These are phyloP conservation scores for Aurinia saxatilis DNA, from an alignment of 345 rosid species.

Conservation along the genomic window DNA sequence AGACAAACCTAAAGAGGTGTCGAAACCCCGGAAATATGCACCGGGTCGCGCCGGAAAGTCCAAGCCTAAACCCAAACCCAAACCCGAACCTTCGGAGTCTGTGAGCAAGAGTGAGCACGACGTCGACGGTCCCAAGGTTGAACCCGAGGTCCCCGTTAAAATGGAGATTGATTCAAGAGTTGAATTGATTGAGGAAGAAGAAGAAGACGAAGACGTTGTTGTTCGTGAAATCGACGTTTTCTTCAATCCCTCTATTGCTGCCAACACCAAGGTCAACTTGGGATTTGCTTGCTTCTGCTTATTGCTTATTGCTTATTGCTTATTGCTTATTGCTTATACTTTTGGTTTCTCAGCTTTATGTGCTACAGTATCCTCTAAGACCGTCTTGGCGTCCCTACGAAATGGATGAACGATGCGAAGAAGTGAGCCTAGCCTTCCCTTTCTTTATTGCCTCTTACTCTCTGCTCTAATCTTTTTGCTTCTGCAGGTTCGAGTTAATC, in stretches of 20 bases:
- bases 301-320: neutral
- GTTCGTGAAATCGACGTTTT: slow-evolving; percentile 84
- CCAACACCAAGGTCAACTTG: slow-evolving; percentile 39
- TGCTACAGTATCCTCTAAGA: slow-evolving; percentile 78
- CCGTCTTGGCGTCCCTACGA: slow-evolving; percentile 90
- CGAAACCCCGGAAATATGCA: slow-evolving; percentile 51
- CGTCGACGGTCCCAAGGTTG: slow-evolving; percentile 25
- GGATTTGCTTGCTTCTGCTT: neutral
- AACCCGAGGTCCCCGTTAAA: slow-evolving; percentile 26
- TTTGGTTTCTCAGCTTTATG: slow-evolving; percentile 55
- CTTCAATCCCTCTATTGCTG: slow-evolving; percentile 50
- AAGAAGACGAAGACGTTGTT: slow-evolving; percentile 53
- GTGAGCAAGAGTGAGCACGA: too few species aligned
- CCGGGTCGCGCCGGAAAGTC: slow-evolving; percentile 37
- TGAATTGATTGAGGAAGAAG: slow-evolving; percentile 31
- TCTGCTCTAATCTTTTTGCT: neutral
- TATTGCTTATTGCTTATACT: too few species aligned
- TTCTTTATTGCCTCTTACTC: too few species aligned
- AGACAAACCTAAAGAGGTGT: slow-evolving; percentile 32
- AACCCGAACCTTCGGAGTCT: too few species aligned
- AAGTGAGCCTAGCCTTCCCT: slow-evolving; percentile 37
- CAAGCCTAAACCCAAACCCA: slow-evolving; percentile 35
- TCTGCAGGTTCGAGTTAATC: slow-evolving; percentile 75
- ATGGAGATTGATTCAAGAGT: slow-evolving; percentile 47
- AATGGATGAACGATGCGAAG: slow-evolving; percentile 68